Conservation (phyloP, 148 eudicot genomes). For the Euryodendron excelsum region DNA sequence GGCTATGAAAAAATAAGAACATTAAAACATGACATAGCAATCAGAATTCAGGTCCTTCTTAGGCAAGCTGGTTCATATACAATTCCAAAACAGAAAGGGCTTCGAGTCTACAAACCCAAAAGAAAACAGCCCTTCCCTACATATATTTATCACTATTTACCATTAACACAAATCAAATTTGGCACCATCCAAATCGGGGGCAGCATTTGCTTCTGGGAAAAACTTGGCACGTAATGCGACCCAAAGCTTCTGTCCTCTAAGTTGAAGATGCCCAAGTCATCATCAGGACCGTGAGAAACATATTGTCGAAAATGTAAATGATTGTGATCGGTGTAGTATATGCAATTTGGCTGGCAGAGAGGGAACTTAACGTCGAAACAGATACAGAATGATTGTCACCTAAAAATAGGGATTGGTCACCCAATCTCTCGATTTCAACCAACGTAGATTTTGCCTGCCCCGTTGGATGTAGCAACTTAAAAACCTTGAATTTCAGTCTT, state of each 20-base stretch:
- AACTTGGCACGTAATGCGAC: neutral
- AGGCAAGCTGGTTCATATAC: too few relatives aligned
- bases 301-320: too few relatives aligned
- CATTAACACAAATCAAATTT: too few relatives aligned
- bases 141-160: too few relatives aligned
- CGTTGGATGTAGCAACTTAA: neutral
- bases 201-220: neutral
- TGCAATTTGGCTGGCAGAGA: neutral
- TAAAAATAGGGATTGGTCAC: conserved; percentile 2
- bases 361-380: neutral
- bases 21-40: too few relatives aligned
- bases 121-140: too few relatives aligned
- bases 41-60: too few relatives aligned
- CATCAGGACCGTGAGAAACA: conserved; percentile 1
- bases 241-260: neutral
- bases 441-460: neutral
- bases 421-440: conserved; percentile 4
- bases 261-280: neutral
- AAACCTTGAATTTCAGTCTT: too few relatives aligned
- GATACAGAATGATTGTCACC: neutral
- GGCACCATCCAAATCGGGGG: conserved; percentile 3
- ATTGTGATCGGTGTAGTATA: neutral
- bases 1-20: too few relatives aligned
- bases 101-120: too few relatives aligned
- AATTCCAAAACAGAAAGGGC: too few relatives aligned